Evolutionary conservation across 495 filamentous ascomycete species (phyloP).

Genomic region (Hypoxylon cercidicola): DNA sequence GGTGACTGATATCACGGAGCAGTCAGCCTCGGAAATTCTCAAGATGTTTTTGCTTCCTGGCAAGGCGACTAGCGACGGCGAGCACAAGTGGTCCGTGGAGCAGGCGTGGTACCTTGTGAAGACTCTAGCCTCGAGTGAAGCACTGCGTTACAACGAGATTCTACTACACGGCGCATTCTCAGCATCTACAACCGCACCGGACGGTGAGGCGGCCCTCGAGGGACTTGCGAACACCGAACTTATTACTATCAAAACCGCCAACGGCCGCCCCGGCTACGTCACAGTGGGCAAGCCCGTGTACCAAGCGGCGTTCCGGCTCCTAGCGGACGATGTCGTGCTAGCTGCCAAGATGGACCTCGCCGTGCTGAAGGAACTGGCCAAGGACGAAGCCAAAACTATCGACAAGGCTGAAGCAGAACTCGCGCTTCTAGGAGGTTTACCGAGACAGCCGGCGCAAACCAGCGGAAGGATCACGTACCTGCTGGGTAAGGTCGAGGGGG

Average conservation of each 20-base stretch:
- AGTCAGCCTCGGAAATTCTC: conserved; percentile 86
- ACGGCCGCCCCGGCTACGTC: conserved; percentile 80
- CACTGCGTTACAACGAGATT: conserved; percentile 82
- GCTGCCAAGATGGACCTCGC: conserved; percentile 78
- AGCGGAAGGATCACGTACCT: conserved; percentile 73
- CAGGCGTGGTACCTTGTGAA: conserved; percentile 94
- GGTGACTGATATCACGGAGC: conserved; percentile 88
- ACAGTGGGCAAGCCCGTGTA: conserved; percentile 89
- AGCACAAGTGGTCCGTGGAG: conserved; percentile 75
- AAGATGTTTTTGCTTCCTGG: conserved; percentile 85
- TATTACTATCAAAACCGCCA: conserved; percentile 75
- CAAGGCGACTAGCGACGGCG: conserved; percentile 51
- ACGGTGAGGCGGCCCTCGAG: conserved; percentile 76
- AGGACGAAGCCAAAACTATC: conserved; percentile 77
- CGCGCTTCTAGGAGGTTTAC: conserved; percentile 66
- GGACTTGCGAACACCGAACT: conserved; percentile 88
- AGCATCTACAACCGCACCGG: conserved; percentile 55
- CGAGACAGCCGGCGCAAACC: conserved; percentile 71
- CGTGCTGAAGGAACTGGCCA: conserved; percentile 71
- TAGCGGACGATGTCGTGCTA: conserved; percentile 78
- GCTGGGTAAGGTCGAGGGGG: conserved; percentile 71
- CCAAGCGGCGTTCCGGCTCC: conserved; percentile 77
- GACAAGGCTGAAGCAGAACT: conserved; percentile 85
- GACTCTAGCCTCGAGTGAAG: conserved; percentile 67
- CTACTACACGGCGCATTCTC: conserved; percentile 79